These are phyloP conservation scores for Pseudogymnoascus sp. DNA, from an alignment of 2,329 filamentous ascomycete genomes.

Conservation along the genomic window DNA sequence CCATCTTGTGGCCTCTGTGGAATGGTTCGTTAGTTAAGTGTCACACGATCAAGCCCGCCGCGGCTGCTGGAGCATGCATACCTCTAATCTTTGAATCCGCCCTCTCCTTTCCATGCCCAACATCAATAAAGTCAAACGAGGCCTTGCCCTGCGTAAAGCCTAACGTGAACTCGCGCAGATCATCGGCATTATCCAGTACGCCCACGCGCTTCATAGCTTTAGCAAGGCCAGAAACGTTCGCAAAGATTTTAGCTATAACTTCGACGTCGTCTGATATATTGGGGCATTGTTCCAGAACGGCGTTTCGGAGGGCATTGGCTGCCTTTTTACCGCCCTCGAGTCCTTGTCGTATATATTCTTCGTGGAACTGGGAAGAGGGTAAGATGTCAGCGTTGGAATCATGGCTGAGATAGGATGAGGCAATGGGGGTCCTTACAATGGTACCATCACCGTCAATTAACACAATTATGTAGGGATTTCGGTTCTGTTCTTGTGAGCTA, in stretches of 20 bases:
- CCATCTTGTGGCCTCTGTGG: conserved; percentile 39
- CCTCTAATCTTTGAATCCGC: conserved; percentile 56
- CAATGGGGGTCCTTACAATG: conserved; percentile 38
- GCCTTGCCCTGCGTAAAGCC: conserved; percentile 55
- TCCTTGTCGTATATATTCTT: conserved; percentile 47
- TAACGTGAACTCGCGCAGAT: conserved; percentile 49
- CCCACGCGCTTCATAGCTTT: conserved; percentile 45
- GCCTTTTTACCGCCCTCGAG: conserved; percentile 35
- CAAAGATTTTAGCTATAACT: conserved; percentile 50
- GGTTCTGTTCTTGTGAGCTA: conserved; percentile 25
- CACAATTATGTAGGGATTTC: conserved; percentile 53
- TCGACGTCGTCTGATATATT: conserved; percentile 42
- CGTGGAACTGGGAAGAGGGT: conserved; percentile 45
- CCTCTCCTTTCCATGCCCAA: conserved; percentile 52
- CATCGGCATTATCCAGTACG: conserved; percentile 37
- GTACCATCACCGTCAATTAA: conserved; percentile 59
- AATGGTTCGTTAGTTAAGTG: conserved; percentile 14
- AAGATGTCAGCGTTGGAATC: background rate
- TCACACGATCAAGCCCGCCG: background rate
- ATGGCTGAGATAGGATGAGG: conserved; percentile 7
- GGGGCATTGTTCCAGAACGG: conserved; percentile 42
- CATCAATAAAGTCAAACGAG: conserved; percentile 58
- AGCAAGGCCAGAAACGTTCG: conserved; percentile 46
- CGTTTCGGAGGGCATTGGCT: conserved; percentile 40
- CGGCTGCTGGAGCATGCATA: conserved; percentile 22